Conservation (phyloP, 2,329 filamentous ascomycete species). For the Fusarium equiseti region DNA sequence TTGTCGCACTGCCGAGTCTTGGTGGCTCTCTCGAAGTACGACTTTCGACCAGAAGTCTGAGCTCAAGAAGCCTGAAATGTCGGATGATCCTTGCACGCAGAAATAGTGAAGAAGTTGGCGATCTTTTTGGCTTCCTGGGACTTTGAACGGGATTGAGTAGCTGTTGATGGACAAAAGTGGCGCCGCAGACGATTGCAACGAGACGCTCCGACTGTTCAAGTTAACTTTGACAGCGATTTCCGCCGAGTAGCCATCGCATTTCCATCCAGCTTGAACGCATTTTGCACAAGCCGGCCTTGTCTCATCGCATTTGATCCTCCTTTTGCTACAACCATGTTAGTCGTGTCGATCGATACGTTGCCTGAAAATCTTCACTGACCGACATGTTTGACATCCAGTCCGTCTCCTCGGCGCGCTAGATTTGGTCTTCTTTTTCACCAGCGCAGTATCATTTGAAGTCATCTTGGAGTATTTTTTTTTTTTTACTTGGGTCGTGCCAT, state of each 20-base stretch:
- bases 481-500: not conserved
- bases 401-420: slow-evolving; percentile 4
- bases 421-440: not conserved
- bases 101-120: slow-evolving; percentile 21
- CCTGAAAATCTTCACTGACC: not conserved
- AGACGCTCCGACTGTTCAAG: too few species aligned
- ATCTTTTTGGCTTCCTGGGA: slow-evolving; percentile 16
- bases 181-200: accelerated
- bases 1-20: slow-evolving; percentile 11
- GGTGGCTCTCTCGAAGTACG: slow-evolving; percentile 9
- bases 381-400: slow-evolving; percentile 23
- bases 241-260: slow-evolving; percentile 3
- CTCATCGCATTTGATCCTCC: slow-evolving; percentile 24
- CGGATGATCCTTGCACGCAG: slow-evolving; percentile 9
- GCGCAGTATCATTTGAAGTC: not conserved
- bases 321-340: not conserved
- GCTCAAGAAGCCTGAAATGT: slow-evolving; percentile 14
- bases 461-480: not conserved
- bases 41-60: slow-evolving; percentile 16
- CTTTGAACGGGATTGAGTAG: slow-evolving; percentile 16
- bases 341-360: too few species aligned
- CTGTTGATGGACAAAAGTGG: not conserved
- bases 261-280: slow-evolving; percentile 13
- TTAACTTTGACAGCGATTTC: too few species aligned
- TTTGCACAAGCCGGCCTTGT: not conserved